Evolutionary conservation across 2,329 filamentous ascomycete species (phyloP), one percentile per base, ranked within the genome.

Genomic region (Blastomyces gilchristii): DNA sequence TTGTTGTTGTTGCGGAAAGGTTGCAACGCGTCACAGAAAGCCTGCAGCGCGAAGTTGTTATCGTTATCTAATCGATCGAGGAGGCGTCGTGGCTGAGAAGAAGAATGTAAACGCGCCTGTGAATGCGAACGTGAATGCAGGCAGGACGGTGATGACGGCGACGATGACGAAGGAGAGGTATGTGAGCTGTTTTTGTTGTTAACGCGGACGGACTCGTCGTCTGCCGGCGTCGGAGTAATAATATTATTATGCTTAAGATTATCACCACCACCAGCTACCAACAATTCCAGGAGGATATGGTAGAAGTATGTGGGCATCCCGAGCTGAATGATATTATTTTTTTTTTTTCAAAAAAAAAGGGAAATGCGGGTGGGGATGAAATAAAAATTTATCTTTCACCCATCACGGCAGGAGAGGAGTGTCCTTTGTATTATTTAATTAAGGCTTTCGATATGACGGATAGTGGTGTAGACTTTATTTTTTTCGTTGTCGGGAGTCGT

Each of bases 221-320:
- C 39, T 14, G 39, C 39, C 14, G 14, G 39, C 9, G 39, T 41
- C 25, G 50, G 50, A 53, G 47, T 25, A 49, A 0, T 53, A 41
- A 3, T 41, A 16, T 41, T 41, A 41, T 41, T 41, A 41, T 7
- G 3, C 2, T 16, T 12, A 16, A 3, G 9, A 41, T 41, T 41
- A 41, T 41, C 14, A n/a, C 45, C 45, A 39, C 53, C 34, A 50
- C 18, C 75, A 66, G 78, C 72, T 68, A 84, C 14, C 39, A 12
- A 80, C 22, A 87, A 74, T 79, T 87, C 84, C 68, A 87, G 78
- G 67, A 78, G 78, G 64, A 87, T 72, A 69, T 87, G 83, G 70
- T 85, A 87, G 73, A 86, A 86, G 72, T 85, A 86, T 60, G 82
- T 80, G 72, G 81, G 82, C 83, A 85, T 85, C 67, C 77, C 75